These are phyloP conservation scores for Phaeosphaeriaceae sp. DNA, from an alignment of 2,329 filamentous ascomycete species.

Conservation along the genomic window DNA sequence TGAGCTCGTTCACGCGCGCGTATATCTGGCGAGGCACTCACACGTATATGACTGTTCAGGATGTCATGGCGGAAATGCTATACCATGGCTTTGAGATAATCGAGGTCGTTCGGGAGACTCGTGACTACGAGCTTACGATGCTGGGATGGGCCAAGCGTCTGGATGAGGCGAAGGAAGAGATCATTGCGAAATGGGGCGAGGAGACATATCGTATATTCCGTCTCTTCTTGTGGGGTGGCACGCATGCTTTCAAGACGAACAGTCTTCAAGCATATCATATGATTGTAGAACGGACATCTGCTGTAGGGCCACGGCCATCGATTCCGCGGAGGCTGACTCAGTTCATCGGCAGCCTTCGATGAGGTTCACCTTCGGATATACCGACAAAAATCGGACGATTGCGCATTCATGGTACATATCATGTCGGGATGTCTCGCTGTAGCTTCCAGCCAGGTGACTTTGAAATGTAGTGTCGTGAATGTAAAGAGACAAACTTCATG, in stretches of 20 bases:
- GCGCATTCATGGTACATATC: neutral
- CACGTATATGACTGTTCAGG: constrained; percentile 14
- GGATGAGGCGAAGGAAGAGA: constrained; percentile 10
- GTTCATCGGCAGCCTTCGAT: constrained; percentile 12
- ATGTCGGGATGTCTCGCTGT: neutral
- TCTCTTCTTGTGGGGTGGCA: constrained; percentile 14
- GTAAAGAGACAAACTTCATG: neutral
- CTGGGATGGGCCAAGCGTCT: constrained; percentile 15
- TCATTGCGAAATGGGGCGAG: constrained; percentile 12
- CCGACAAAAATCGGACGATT: neutral
- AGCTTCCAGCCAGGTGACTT: neutral
- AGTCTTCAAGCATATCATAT: constrained; percentile 14
- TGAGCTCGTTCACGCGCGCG: constrained; percentile 13
- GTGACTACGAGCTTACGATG: constrained; percentile 15
- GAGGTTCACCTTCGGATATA: neutral
- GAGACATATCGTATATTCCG: constrained; percentile 13
- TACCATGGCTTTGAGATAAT: constrained; percentile 13
- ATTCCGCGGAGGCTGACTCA: constrained; percentile 9
- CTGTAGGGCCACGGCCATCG: constrained; percentile 9
- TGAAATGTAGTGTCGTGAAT: neutral
- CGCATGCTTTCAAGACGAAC: constrained; percentile 13
- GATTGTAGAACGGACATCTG: constrained; percentile 10
- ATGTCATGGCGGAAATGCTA: constrained; percentile 13
- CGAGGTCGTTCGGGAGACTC: constrained; percentile 9
- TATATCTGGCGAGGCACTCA: constrained; percentile 13